A percentile compares a stretch with the other conserved stretches of the same genome.
These are phyloP conservation scores for Trichocladium uniseriatum DNA, from an alignment of 495 filamentous ascomycete species.

Conservation along the genomic window DNA sequence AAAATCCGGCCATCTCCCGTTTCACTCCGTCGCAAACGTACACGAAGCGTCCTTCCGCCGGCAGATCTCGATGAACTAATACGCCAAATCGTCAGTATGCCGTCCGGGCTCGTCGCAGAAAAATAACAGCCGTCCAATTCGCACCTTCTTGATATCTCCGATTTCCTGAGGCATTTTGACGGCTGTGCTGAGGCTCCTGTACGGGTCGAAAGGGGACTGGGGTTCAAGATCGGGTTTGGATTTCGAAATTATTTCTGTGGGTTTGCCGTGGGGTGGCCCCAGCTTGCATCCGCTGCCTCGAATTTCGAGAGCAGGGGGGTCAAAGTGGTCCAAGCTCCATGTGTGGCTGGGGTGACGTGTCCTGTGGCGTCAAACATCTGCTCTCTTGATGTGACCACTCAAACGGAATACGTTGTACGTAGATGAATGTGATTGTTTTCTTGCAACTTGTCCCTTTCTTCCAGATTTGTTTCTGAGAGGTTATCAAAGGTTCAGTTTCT, in stretches of 20 bases:
- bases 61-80: conserved; percentile 99
- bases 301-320: background rate
- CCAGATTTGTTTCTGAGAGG: too few species aligned
- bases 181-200: conserved; percentile 26
- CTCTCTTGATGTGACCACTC: too few species aligned
- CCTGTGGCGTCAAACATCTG: conserved; percentile 10
- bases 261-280: conserved; percentile 14
- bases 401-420: too few species aligned
- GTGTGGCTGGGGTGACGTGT: conserved; percentile 16
- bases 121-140: background rate
- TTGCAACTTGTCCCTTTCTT: too few species aligned
- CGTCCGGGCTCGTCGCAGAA: background rate
- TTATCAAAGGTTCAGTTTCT: too few species aligned
- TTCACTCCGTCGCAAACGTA: conserved; percentile 40
- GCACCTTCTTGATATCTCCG: conserved; percentile 86
- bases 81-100: conserved; percentile 24
- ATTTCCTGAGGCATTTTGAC: conserved; percentile 93
- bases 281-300: conserved; percentile 4
- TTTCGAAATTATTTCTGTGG: conserved; percentile 32
- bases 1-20: conserved; percentile 4
- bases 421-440: too few species aligned
- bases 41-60: conserved; percentile 96
- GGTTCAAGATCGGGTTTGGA: conserved; percentile 23
- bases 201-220: conserved; percentile 20
- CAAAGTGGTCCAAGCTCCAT: conserved; percentile 9